A percentile compares a stretch with the other conserved stretches of the same genome.
Evolutionary conservation across 2,329 filamentous ascomycete genomes (phyloP).

Genomic region (Botrytis fragariae): DNA sequence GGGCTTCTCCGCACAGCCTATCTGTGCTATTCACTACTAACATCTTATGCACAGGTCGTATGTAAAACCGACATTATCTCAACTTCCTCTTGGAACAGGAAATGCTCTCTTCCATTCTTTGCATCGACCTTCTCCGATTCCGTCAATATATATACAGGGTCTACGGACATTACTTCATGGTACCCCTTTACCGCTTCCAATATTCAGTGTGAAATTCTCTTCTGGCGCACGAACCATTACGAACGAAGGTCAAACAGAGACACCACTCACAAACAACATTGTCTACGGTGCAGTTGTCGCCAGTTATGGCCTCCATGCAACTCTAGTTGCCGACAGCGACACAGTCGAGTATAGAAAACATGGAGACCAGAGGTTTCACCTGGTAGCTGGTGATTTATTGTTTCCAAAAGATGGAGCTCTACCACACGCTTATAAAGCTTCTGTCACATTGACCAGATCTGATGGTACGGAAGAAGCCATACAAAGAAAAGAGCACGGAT

Average conservation of each 20-base stretch:
- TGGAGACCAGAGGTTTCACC: constrained; percentile 75
- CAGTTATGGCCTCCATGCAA: constrained; percentile 87
- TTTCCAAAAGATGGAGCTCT: constrained; percentile 48
- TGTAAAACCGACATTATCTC: constrained; percentile 46
- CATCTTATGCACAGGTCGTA: constrained; percentile 26
- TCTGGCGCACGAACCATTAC: constrained; percentile 49
- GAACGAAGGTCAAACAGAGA: constrained; percentile 34
- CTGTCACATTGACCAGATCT: constrained; percentile 42
- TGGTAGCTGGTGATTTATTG: constrained; percentile 79
- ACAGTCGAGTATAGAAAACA: constrained; percentile 75
- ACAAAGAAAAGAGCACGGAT: constrained; percentile 59
- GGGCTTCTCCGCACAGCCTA: constrained; percentile 3
- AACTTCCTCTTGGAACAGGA: constrained; percentile 62
- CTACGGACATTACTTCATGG: constrained; percentile 62
- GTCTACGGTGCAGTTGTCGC: constrained; percentile 79
- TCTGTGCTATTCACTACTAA: constrained; percentile 28
- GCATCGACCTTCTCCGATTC: constrained; percentile 47
- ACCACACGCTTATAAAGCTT: constrained; percentile 56
- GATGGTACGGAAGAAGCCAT: constrained; percentile 36
- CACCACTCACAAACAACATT: constrained; percentile 28
- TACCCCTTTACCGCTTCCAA: constrained; percentile 52
- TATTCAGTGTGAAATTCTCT: constrained; percentile 62
- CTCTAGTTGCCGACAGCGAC: constrained; percentile 87
- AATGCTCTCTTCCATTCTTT: constrained; percentile 64
- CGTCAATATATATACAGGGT: constrained; percentile 43